These are phyloP conservation scores for Calonectria pteridis DNA, from an alignment of 2,329 filamentous ascomycete species.

Conservation along the genomic window DNA sequence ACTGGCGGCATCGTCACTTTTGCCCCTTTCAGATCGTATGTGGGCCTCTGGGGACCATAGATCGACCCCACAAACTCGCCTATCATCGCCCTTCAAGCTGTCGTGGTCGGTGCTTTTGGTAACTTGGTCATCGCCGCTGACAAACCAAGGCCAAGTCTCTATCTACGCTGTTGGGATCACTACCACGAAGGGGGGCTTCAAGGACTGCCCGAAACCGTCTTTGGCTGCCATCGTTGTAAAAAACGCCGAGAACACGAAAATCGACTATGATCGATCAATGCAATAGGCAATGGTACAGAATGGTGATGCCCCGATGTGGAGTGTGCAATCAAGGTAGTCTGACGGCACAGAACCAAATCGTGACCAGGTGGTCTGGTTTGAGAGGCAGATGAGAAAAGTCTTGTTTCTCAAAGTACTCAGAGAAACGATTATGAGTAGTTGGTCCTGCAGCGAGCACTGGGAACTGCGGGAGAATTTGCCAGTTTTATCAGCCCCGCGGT, in stretches of 20 bases:
- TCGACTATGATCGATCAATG: no score
- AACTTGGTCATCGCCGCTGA: background rate
- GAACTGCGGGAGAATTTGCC: constrained; percentile 19
- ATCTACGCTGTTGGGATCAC: no score
- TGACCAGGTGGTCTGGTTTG: constrained; percentile 89
- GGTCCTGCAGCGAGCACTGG: background rate
- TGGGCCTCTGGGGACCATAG: background rate
- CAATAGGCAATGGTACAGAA: no score
- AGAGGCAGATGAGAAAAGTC: constrained; percentile 85
- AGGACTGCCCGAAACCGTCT: no score
- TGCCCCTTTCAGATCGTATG: background rate
- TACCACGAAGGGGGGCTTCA: no score
- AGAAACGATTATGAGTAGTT: constrained; percentile 24
- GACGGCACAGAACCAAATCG: no score
- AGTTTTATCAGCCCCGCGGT: constrained; percentile 16
- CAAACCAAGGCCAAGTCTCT: no score
- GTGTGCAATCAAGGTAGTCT: no score
- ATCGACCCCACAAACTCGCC: background rate
- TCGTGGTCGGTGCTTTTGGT: background rate
- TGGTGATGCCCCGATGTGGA: no score
- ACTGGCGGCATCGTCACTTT: background rate
- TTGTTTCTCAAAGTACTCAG: constrained; percentile 46
- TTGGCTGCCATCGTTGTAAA: no score
- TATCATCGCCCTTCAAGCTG: background rate
- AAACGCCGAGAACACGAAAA: no score